A percentile compares a stretch with the other conserved stretches of the same genome.
Evolutionary conservation across 805 yeast species (phyloP).

Genomic region (Nakazawaea sp.): DNA sequence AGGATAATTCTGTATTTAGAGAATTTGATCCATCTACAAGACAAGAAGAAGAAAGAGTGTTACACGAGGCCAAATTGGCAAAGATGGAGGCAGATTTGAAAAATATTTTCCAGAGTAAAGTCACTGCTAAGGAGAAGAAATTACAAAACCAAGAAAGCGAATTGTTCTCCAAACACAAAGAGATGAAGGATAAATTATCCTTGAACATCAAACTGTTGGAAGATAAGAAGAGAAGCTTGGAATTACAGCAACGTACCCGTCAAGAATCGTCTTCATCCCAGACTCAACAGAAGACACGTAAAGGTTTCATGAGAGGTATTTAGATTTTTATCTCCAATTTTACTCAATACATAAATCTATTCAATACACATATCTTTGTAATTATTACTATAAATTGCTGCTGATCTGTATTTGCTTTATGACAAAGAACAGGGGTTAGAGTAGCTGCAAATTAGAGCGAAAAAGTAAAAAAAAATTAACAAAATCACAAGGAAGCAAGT

Average conservation of each 20-base stretch:
- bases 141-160: slow-evolving; percentile 96
- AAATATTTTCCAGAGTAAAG: slow-evolving; percentile 92
- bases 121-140: slow-evolving; percentile 93
- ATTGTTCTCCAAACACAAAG: slow-evolving; percentile 89
- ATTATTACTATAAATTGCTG: too few species aligned
- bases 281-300: slow-evolving; percentile 56
- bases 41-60: slow-evolving; percentile 88
- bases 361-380: too few species aligned
- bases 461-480: too few species aligned
- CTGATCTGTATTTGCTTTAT: too few species aligned
- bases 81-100: slow-evolving; percentile 97
- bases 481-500: too few species aligned
- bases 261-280: slow-evolving; percentile 31
- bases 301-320: slow-evolving; percentile 64
- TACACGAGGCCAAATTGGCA: slow-evolving; percentile 89
- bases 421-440: too few species aligned
- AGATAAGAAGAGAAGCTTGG: slow-evolving; percentile 81
- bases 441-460: too few species aligned
- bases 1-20: slow-evolving; percentile 87
- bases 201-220: slow-evolving; percentile 87
- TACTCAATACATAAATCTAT: not conserved
- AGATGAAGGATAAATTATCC: slow-evolving; percentile 90
- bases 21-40: slow-evolving; percentile 90
- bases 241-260: slow-evolving; percentile 44
- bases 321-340: not conserved